These are phyloP conservation scores for Yamadazyma dushanensis DNA, from an alignment of 1,139 yeast species.

Conservation along the genomic window DNA sequence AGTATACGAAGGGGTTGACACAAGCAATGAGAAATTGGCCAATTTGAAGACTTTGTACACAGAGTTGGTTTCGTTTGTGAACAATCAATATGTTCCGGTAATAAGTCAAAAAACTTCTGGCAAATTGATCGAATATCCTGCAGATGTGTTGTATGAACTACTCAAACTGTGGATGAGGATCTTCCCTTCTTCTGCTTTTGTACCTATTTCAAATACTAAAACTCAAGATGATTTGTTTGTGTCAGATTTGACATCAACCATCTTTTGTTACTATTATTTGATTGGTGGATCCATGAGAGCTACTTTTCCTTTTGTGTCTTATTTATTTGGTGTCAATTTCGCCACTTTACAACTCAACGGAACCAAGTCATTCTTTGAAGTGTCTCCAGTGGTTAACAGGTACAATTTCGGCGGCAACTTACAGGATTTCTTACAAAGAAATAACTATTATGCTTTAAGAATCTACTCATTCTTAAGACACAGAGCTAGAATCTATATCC, in stretches of 20 bases:
- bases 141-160: constrained; percentile 20
- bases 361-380: constrained; percentile 17
- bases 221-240: constrained; percentile 13
- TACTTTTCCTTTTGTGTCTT: constrained; percentile 25
- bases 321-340: constrained; percentile 25
- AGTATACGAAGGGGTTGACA: constrained; percentile 15
- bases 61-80: constrained; percentile 5
- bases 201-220: constrained; percentile 9
- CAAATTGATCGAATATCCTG: constrained; percentile 21
- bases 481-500: constrained; percentile 20
- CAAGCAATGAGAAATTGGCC: not conserved
- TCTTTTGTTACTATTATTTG: constrained; percentile 26
- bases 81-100: constrained; percentile 5
- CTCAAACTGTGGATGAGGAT: constrained; percentile 24
- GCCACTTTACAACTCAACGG: constrained; percentile 19
- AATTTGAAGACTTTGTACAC: constrained; percentile 5
- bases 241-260: constrained; percentile 19
- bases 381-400: constrained; percentile 12
- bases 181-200: constrained; percentile 25
- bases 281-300: constrained; percentile 28
- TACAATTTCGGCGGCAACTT: constrained; percentile 6
- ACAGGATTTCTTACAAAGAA: constrained; percentile 23
- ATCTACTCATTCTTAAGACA: constrained; percentile 27
- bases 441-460: constrained; percentile 28
- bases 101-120: constrained; percentile 5